phyloP scores from a whole-genome alignment of 2,329 filamentous ascomycete species.

The Exophiala oligosperma region DNA sequence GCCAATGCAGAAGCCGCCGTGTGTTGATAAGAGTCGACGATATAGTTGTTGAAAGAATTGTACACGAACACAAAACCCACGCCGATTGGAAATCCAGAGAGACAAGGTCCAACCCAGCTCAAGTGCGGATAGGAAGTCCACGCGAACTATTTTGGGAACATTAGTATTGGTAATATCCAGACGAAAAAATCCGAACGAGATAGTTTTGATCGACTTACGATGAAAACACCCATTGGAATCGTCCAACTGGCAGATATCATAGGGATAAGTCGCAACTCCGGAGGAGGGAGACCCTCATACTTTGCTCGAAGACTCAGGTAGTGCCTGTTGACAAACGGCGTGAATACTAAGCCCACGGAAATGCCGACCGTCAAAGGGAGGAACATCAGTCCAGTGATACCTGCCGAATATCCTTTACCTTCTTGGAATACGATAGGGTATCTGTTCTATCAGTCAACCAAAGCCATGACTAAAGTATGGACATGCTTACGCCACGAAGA shows the following conservation, averaged over 20 bases:
- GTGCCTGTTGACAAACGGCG: slow-evolving; percentile 75
- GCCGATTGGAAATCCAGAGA: slow-evolving; percentile 70
- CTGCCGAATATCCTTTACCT: slow-evolving; percentile 74
- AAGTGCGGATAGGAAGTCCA: slow-evolving; percentile 61
- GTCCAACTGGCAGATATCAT: slow-evolving; percentile 78
- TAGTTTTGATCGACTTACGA: slow-evolving; percentile 30
- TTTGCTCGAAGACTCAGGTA: slow-evolving; percentile 65
- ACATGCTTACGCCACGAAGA: slow-evolving; percentile 51
- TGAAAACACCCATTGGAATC: slow-evolving; percentile 65
- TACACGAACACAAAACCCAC: slow-evolving; percentile 83
- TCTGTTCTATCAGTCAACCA: not conserved
- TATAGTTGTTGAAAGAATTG: slow-evolving; percentile 73
- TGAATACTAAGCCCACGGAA: slow-evolving; percentile 62
- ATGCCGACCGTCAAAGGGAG: slow-evolving; percentile 78
- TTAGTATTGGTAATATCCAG: no score
- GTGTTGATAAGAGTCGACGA: slow-evolving; percentile 76
- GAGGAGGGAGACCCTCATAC: slow-evolving; percentile 70
- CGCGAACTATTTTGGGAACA: slow-evolving; percentile 45
- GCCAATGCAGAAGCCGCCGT: slow-evolving; percentile 85
- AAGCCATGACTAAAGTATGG: not conserved
- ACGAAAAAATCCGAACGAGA: no score
- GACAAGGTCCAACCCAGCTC: slow-evolving; percentile 68
- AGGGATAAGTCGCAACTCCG: slow-evolving; percentile 74
- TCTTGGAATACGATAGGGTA: slow-evolving; percentile 73
- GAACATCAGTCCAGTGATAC: slow-evolving; percentile 80